Conservation (phyloP, 306 rosid species). For the Phaseolus lunatus region DNA sequence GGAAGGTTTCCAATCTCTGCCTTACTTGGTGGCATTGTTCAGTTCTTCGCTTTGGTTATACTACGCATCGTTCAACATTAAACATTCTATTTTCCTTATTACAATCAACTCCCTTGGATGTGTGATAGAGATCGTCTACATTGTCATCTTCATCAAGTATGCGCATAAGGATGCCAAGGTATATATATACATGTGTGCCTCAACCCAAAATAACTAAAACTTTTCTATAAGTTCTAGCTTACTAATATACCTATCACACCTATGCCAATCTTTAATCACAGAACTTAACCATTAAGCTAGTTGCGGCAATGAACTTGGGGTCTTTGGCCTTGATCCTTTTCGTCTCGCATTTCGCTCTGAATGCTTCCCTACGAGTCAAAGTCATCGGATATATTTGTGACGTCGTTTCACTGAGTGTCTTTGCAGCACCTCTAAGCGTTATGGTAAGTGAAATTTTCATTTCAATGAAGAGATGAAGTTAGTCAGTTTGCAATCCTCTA, state of each 20-base stretch:
- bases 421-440: slow-evolving; percentile 78
- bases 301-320: slow-evolving; percentile 59
- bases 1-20: slow-evolving; percentile 70
- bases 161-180: slow-evolving; percentile 66
- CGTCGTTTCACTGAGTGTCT: slow-evolving; percentile 59
- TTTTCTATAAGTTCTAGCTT: background rate
- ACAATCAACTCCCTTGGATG: slow-evolving; percentile 78
- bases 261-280: slow-evolving; percentile 20
- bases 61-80: slow-evolving; percentile 59
- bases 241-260: too few species aligned
- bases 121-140: slow-evolving; percentile 62
- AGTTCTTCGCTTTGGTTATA: slow-evolving; percentile 76
- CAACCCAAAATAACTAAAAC: background rate
- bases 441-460: slow-evolving; percentile 52
- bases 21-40: slow-evolving; percentile 78
- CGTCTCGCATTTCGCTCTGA: slow-evolving; percentile 43
- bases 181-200: background rate
- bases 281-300: slow-evolving; percentile 55
- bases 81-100: slow-evolving; percentile 54
- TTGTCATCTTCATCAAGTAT: slow-evolving; percentile 55
- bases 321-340: slow-evolving; percentile 52
- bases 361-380: slow-evolving; percentile 31
- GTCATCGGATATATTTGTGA: slow-evolving; percentile 81
- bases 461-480: background rate
- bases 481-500: background rate